Conservation (phyloP, 2,329 filamentous ascomycete species). For the Diplocarpon rosae region DNA sequence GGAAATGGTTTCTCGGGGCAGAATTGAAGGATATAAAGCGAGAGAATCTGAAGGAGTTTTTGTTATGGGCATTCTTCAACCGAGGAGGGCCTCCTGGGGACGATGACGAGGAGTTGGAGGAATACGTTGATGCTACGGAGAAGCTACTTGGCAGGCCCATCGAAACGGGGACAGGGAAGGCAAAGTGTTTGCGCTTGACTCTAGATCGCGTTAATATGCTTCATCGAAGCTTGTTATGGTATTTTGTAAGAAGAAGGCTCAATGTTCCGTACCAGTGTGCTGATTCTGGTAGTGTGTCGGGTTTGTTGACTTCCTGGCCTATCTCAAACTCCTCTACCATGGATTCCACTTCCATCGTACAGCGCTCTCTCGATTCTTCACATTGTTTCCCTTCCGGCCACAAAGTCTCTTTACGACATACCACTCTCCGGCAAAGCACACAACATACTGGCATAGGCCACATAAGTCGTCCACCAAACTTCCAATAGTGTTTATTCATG, state of each 20-base stretch:
- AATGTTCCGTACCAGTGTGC: neutral
- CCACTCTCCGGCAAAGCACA: constrained; percentile 34
- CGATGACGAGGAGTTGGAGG: constrained; percentile 43
- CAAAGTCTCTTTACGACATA: constrained; percentile 35
- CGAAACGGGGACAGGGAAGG: constrained; percentile 39
- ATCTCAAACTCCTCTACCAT: constrained; percentile 30
- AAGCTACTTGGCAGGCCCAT: constrained; percentile 38
- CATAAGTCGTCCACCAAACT: constrained; percentile 46
- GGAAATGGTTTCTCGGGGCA: constrained; percentile 47
- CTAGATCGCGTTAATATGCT: constrained; percentile 46
- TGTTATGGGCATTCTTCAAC: constrained; percentile 49
- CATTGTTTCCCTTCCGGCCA: constrained; percentile 44
- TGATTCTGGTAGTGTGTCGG: constrained; percentile 22
- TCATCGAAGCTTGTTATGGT: constrained; percentile 46
- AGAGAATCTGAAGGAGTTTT: constrained; percentile 50
- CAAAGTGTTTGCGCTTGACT: constrained; percentile 43
- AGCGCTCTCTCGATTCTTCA: constrained; percentile 31
- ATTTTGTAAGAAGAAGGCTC: constrained; percentile 33
- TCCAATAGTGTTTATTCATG: constrained; percentile 52
- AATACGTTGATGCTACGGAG: constrained; percentile 42
- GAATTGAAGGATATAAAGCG: constrained; percentile 39
- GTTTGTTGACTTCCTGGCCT: constrained; percentile 28
- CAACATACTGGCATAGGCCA: constrained; percentile 49
- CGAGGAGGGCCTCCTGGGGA: constrained; percentile 32
- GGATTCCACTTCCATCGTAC: constrained; percentile 39